Evolutionary conservation across 352 stramenopile genomes (phyloP).

Genomic region (Globisporangium yorkense): DNA sequence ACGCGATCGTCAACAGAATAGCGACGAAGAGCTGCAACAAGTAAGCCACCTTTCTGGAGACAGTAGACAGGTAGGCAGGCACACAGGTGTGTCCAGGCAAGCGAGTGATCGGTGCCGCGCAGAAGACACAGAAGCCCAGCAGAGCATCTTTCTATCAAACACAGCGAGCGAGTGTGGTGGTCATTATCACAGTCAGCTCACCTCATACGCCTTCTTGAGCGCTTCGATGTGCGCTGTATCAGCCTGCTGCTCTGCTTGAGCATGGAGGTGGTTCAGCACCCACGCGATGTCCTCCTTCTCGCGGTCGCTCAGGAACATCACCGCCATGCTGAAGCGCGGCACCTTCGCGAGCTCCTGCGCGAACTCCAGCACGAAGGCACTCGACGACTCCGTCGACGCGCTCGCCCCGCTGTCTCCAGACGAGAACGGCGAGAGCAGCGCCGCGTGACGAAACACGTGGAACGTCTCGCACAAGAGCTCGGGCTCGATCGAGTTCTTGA

Average conservation of each 20-base stretch:
- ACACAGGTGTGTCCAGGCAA: neutral
- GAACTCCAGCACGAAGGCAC: constrained; percentile 31
- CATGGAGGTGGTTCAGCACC: constrained; percentile 30
- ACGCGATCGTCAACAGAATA: constrained; percentile 76
- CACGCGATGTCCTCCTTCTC: constrained; percentile 57
- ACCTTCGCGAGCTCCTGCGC: constrained; percentile 35
- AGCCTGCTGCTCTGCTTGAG: neutral
- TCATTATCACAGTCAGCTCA: constrained; percentile 6
- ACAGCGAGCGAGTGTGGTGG: neutral
- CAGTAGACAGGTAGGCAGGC: too few species aligned
- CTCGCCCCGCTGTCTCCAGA: neutral
- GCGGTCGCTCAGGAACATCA: constrained; percentile 67
- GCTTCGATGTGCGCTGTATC: constrained; percentile 9
- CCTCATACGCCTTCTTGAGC: constrained; percentile 42
- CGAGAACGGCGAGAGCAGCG: constrained; percentile 3
- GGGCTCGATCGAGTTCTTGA: constrained; percentile 72
- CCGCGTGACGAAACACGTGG: constrained; percentile 27
- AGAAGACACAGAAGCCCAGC: neutral
- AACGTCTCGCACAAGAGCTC: constrained; percentile 74
- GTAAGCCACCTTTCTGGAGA: constrained; percentile 18
- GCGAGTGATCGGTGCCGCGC: neutral
- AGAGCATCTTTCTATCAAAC: neutral
- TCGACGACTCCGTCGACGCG: neutral
- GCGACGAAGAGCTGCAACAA: constrained; percentile 86
- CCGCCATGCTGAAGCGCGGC: constrained; percentile 68